Base-by-base conservation (phyloP, 306 rosid genomes). In the Nissolia schottii region DNA sequence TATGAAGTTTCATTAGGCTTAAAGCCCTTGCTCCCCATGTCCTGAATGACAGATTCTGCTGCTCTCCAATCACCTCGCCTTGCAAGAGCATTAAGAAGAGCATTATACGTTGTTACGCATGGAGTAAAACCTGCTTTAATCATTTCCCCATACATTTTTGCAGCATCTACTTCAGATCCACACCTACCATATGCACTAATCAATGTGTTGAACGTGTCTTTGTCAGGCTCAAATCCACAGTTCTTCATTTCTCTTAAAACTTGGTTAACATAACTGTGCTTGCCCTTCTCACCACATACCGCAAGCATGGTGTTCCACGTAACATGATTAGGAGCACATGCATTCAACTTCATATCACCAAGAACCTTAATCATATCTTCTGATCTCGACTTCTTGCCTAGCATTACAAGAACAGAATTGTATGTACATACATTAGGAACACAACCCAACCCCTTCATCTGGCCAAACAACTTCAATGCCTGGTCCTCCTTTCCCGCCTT, bases 221-320 rank as follows among this genome's bases (percentile, higher is more conserved):
- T 86, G 65, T 92, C 97, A 1, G 97, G 99, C 84, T 89, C 96
- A 76, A 94, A 95, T 27, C 99, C 99, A 67, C 92, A 87, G 54
- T 78, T 89, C 82, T 85, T 89, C 99, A 95, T 95, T 84, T 91
- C 96, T 79, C 84, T 79, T 23, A 89, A 81, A 43, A 95, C 92
- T 74, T 23, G 88, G 41, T 72, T 85, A 78, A 95, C 90, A 81
- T 81, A 81, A 65, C 67, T 70, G 85, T 82, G 91, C 78, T 82
- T 91, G 62, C 96, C 97, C 81, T 83, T 86, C 68, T 85, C 91
- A 35, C 97, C 89, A 56, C 96, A 91, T 65, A 95, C 85, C 65
- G 96, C 97, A 48, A 95, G 93, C 91, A 95, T 81, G 11, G 97
- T 87, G 77, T 95, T 95, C 99, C 99, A 95, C 0, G 97, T 95